Conservation (phyloP, 805 yeast genomes). For the Wickerhamiella azymoides region DNA sequence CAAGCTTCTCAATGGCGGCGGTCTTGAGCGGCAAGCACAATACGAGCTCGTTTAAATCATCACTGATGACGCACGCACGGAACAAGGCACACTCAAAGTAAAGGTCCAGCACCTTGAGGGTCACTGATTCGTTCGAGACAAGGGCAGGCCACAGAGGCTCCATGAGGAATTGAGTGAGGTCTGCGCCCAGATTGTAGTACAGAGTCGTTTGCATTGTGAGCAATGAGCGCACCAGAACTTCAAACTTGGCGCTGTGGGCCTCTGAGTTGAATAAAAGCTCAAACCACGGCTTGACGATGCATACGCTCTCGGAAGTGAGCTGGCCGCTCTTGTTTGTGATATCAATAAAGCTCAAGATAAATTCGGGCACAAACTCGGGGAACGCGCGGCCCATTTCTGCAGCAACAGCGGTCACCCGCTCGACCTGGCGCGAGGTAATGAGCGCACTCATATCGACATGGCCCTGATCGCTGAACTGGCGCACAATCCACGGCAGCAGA, state of each 20-base stretch:
- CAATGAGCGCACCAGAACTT: neutral
- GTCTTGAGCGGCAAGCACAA: neutral
- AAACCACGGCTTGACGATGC: slow-evolving; percentile 4
- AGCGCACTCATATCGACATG: neutral
- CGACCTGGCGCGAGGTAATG: neutral
- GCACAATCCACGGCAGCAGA: neutral
- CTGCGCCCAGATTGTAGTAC: neutral
- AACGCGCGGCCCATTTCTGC: neutral
- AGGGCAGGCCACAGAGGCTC: neutral
- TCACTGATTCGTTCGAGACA: neutral
- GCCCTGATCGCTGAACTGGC: neutral
- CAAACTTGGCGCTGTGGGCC: neutral
- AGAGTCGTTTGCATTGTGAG: neutral
- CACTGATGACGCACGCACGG: neutral
- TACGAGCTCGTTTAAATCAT: neutral
- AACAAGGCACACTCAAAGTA: neutral
- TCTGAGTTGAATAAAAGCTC: neutral
- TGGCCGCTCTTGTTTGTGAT: neutral
- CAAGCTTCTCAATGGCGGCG: neutral
- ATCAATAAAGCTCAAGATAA: neutral
- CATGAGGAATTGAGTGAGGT: neutral
- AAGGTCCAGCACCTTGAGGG: neutral
- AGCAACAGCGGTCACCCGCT: neutral
- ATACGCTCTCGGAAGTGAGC: neutral
- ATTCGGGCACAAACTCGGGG: neutral